Evolutionary conservation across 2,329 filamentous ascomycete genomes (phyloP), one percentile per base, ranked within the genome.

Genomic region (Colletotrichum theobromicola): DNA sequence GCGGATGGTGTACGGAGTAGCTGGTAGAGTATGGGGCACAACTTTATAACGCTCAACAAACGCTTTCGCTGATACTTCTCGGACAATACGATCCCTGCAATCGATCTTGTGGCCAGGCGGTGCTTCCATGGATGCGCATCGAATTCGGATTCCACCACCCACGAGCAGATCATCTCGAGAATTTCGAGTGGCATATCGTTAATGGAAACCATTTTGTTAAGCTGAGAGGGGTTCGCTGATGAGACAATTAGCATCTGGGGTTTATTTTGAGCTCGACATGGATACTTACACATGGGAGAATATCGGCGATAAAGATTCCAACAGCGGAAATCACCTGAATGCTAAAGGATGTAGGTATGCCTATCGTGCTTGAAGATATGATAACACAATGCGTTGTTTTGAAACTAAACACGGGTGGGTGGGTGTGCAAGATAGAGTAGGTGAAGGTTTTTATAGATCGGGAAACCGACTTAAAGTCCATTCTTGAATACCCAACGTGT

Each of bases 301-400:
- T 7, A 50, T 21, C 10, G 1, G 5, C 42, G 1, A 18, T 50
- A 50, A 21, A 50, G n/a, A 0, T 13, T 18, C 3, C 42, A 1
- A 21, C 42, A 12, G 6, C 0, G 9, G 12, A 50, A 4, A 50
- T 21, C 1, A 21, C 42, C 2, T 21, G 21, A 1, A 21, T 2
- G 42, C 12, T 4, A 0, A 50, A 50, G 1, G 42, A 2, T 13
- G 16, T 2, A n/a, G 42, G 2, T 46, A 2, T 3, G 2, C 3
- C 6, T 21, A n/a, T n/a, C n/a, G n/a, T n/a, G 16, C n/a, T 21
- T 7, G 42, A 1, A 21, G 1, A 13, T 0, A 21, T 13, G 2
- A 50, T 50, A 50, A 50, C n/a, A 6, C 42, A n/a, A 21, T 21
- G 42, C 1, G 13, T 21, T 21, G 42, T 50, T 50, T 50, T 18